Evolutionary conservation across 768 basidiomycete genomes (phyloP), one percentile per base, ranked within the genome.

Genomic region (Lactarius hengduanensis): DNA sequence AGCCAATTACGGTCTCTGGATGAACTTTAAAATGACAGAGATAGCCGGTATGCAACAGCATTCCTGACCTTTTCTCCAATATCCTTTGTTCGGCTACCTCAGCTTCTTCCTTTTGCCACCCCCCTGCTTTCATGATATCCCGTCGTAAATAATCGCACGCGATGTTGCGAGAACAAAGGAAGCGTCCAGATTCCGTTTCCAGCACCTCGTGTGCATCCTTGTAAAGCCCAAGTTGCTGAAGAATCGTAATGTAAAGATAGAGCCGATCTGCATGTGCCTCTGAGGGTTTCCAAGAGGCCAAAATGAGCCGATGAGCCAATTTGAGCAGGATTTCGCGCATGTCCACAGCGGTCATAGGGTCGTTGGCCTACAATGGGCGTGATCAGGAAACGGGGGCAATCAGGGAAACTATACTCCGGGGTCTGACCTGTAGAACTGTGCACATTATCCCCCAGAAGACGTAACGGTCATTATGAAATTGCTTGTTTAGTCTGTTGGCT

Each of bases 1-100:
- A 91, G 79, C 92, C 93, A 94, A 71, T 94, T 94, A 43, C 91
- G 88, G 72, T 94, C 90, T 43, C 92, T 84, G 62, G n/a, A 72
- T 11, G 66, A 57, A 62, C 38, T 30, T 20, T 50, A 41, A 53
- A 16, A 53, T 58, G 43, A 32, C 36, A 57, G 36, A 10, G 34
- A 66, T 58, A 53, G 30, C 22, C 36, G 30, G 30, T 58, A n/a
- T 58, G 41, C 50, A 32, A 40, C 9, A 45, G 40, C 54, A 36
- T 5, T 36, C 74, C 84, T 68, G 57, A 90, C 89, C 83, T 83
- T 71, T 83, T 81, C 62, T 89, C 84, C 50, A 75, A 66, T 58
- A 91, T 89, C 60, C 82, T 80, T 67, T 80, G 75, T 74, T 85
- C 80, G 1, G 91, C 89, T 38, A 75, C 80, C 65, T 81, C 79